Evolutionary conservation across 495 filamentous ascomycete species (phyloP), one percentile per base, ranked within the genome.

Genomic region (Xylaria nigripes): DNA sequence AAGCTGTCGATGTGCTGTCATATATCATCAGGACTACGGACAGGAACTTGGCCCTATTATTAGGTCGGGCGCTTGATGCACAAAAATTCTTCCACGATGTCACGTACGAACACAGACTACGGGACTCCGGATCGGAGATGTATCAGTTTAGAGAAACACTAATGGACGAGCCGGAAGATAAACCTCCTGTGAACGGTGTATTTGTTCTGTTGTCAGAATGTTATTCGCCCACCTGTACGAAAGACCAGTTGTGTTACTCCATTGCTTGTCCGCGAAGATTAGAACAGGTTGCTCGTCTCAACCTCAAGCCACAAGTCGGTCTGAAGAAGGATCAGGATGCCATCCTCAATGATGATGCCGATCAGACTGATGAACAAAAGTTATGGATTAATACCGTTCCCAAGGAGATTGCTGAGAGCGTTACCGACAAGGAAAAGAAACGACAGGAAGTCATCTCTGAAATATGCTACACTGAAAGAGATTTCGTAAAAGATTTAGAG

Each of bases 1-100:
- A 99, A 68, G 93, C 94, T 19, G 94, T 99, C 25, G 94, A 97
- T 69, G 74, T 96, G 58, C 89, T 99, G 48, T 83, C 85, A 2
- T 89, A 87, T 62, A 97, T 97, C 60, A 96, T 97, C 66, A 86
- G 92, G 68, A 99, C 94, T 0, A 95, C 86, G 10, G 94, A 99
- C 69, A 83, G 94, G 47, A 99, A 96, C 63, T 74, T 99, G 58
- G 93, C 94, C 38, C 73, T 99, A 51, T 81, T 99, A 10, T 70
- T 99, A n/a, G 94, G 94, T 43, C 80, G 94, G 58, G 88, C 90
- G 51, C 73, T 99, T 42, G 94, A 99, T 73, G 94, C 94, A 40
- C 94, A 99, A 70, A 99, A 97, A 68, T 96, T 97, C 69, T 99
- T 99, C 67, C 94, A 97, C 68, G 94, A 99, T 80, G 94, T 97